Percentiles rank a stretch among this genome's conserved stretches.
These are phyloP conservation scores for Ophidiomyces ophidiicola DNA, from an alignment of 2,329 filamentous ascomycete genomes.

Conservation along the genomic window DNA sequence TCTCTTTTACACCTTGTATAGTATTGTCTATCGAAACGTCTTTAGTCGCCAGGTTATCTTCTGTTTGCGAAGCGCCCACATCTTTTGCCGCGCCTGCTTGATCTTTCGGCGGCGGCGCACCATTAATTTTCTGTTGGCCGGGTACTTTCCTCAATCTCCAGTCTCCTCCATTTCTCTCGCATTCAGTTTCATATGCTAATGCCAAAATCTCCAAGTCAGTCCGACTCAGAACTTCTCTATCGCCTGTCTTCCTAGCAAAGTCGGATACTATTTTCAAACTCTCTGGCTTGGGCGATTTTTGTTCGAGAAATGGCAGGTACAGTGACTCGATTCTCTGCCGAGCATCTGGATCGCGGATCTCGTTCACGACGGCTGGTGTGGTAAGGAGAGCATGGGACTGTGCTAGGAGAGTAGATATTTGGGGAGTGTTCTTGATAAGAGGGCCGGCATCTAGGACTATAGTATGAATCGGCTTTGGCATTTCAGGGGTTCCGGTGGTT, in stretches of 20 bases:
- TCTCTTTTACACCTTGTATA: constrained; percentile 21
- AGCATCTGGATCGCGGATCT: constrained; percentile 77
- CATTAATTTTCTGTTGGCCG: constrained; percentile 66
- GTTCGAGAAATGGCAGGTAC: constrained; percentile 69
- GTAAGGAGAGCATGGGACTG: constrained; percentile 69
- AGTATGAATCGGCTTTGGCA: constrained; percentile 59
- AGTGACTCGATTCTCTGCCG: constrained; percentile 70
- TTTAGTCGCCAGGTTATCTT: constrained; percentile 6
- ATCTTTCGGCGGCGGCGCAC: constrained; percentile 42
- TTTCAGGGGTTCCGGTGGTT: constrained; percentile 14
- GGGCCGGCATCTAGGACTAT: constrained; percentile 85
- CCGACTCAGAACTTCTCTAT: constrained; percentile 73
- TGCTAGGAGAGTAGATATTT: constrained; percentile 66
- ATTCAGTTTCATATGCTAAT: constrained; percentile 86
- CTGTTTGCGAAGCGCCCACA: constrained; percentile 15
- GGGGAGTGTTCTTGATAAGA: constrained; percentile 83
- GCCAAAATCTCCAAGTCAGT: constrained; percentile 85
- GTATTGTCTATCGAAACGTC: constrained; percentile 22
- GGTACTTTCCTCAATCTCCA: constrained; percentile 71
- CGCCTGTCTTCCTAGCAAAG: constrained; percentile 81
- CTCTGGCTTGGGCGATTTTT: constrained; percentile 60
- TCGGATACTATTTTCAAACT: constrained; percentile 70
- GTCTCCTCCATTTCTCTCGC: constrained; percentile 77
- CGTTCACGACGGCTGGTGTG: constrained; percentile 70
- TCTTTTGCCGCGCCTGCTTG: constrained; percentile 22